phyloP scores from a whole-genome alignment of 495 filamentous ascomycete species.

The Cenococcum geophilum region DNA sequence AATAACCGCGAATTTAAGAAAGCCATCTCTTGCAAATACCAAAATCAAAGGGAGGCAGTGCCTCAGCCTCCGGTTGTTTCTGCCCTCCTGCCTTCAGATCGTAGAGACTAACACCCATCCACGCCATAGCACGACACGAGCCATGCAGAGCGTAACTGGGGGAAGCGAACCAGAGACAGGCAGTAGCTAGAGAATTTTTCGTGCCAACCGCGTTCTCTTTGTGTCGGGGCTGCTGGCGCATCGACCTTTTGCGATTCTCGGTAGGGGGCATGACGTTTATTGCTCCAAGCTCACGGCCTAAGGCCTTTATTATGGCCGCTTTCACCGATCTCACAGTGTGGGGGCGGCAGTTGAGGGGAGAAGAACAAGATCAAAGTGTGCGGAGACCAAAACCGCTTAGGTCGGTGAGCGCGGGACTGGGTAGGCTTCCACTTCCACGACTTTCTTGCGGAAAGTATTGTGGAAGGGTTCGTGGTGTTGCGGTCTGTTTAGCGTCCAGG shows the following conservation, averaged over 20 bases:
- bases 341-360: not conserved
- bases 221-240: not conserved
- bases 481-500: not conserved
- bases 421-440: not conserved
- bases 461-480: not conserved
- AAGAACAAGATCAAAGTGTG: not conserved
- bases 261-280: constrained; percentile 1
- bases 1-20: not conserved
- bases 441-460: not conserved
- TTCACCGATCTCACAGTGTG: constrained; percentile 1
- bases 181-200: not conserved
- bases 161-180: not conserved
- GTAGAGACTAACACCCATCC: not conserved
- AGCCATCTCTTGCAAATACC: constrained; percentile 14
- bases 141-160: not conserved
- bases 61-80: constrained; percentile 26
- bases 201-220: too few relatives aligned
- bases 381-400: not conserved
- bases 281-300: not conserved
- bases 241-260: constrained; percentile 2
- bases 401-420: not conserved
- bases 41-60: constrained; percentile 27
- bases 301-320: not conserved
- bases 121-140: not conserved
- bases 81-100: constrained; percentile 9